Base-by-base conservation (phyloP, 306 rosid genomes). In the Cicer chorassanicum region DNA sequence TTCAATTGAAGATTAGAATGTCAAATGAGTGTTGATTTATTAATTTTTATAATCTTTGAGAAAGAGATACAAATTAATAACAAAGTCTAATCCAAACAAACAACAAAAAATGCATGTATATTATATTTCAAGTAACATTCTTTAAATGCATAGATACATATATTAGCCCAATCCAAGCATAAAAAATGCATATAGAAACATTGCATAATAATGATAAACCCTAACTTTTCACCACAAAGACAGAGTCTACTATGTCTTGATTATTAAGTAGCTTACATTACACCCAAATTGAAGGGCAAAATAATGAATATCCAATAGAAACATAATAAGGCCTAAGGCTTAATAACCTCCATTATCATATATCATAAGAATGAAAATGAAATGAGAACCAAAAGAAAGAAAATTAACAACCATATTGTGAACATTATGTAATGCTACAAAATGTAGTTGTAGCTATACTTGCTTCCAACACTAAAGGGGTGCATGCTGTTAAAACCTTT, bases 401-500 rank as follows among this genome's bases (percentile, higher is more conserved):
- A 38, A 79, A 7, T 11, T 12, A 6, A 73, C 68, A 61, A 62
- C 36, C 3, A 29, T 29, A 29, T 29, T 57, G 74, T 68, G 51
- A 77, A 69, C 67, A 36, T 70, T 70, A 75, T 54, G 80, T 78
- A 85, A 85, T 75, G 81, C 87, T 86, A 86, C 85, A 83, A 84
- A 86, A 83, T 77, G 77, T 54, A 80, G 73, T 68, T 74, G 82
- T 76, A 67, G 76, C 54, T 65, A 65, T 21, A 74, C 81, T 81
- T 81, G 80, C 67, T 68, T 74, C 74, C 81, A 72, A 36, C 68
- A 62, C 71, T 54, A 41, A 73, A 81, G 74, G 57, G 71, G 74
- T 68, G 19, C 43, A 73, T 64, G 84, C 81, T 84, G 68, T 48
- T 48, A 69, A 77, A 77, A 80, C 86, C 94, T 83, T 81, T 59